A percentile compares a stretch with the other conserved stretches of the same genome.
Evolutionary conservation across 495 filamentous ascomycete species (phyloP).

Genomic region (Penicillium verhagenii): DNA sequence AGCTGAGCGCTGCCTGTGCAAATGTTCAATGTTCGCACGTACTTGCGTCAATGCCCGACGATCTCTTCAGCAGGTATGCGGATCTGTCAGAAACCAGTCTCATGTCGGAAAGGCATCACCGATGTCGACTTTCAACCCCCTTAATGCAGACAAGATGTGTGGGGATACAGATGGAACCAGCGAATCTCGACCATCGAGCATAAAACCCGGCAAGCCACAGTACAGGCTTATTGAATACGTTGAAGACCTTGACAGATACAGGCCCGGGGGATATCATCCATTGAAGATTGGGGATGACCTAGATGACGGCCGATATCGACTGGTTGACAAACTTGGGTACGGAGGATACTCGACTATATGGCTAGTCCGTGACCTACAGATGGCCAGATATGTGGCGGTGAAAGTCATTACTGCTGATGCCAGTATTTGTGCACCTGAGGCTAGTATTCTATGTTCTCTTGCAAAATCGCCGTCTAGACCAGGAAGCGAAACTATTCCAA

Average conservation of each 20-base stretch:
- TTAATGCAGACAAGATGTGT: conserved; percentile 4
- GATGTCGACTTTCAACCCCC: conserved; percentile 8
- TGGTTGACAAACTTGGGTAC: conserved; percentile 43
- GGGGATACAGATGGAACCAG: conserved; percentile 6
- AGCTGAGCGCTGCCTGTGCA: conserved; percentile 14
- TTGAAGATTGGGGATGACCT: conserved; percentile 34
- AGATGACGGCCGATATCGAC: conserved; percentile 31
- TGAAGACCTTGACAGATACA: conserved; percentile 35
- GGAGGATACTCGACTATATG: conserved; percentile 46
- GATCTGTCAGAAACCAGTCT: conserved; percentile 3
- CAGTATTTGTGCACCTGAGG: conserved; percentile 8
- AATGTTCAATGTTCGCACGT: conserved; percentile 15
- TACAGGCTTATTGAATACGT: conserved; percentile 18
- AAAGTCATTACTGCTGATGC: conserved; percentile 23
- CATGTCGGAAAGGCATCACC: conserved; percentile 7
- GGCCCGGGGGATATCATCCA: conserved; percentile 43
- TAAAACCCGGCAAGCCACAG: conserved; percentile 3
- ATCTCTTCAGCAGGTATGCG: conserved; percentile 4
- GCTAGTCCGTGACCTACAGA: conserved; percentile 35
- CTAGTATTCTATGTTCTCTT: conserved; percentile 13
- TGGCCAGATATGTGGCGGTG: conserved; percentile 17
- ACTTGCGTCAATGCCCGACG: conserved; percentile 2
- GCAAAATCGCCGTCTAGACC: conserved; percentile 5
- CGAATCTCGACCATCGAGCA: conserved; percentile 7
- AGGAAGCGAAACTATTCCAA: conserved; percentile 22